Evolutionary conservation across 331 rosid species (phyloP), one percentile per base, ranked within the genome.

Genomic region (Acacia pycnantha): DNA sequence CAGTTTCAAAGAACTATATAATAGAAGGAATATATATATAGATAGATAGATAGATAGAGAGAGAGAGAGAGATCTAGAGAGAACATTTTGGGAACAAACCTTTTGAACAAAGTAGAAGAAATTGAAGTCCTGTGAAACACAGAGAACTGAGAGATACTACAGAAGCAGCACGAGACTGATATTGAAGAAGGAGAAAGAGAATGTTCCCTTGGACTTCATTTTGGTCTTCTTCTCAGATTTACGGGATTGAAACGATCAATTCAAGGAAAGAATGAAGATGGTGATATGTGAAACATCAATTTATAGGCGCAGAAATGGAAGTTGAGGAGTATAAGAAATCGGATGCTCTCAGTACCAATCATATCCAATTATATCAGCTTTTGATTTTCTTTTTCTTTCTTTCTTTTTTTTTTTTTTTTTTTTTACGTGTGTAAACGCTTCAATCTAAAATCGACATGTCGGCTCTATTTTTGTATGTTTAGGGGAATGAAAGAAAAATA

Each of bases 71-170:
- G 29, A 1, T n/a, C n/a, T n/a, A 27, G 29, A 1, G 29, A 2
- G 54, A 54, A 12, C 27, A 47, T 43, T 54, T 13, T 16, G 19
- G 26, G 2, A 5, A 76, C 40, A 46, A 58, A 82, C 85, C 91
- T 89, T 91, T 71, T 90, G 92, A 64, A 87, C 92, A 46, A 91
- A 86, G 82, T 88, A 87, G 90, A 88, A 88, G 85, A 90, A 90
- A 81, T 91, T 90, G 47, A 80, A 85, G 53, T 81, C 81, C 68
- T 77, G 82, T 21, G 93, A 73, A 65, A 43, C 88, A 70, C 88
- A 88, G 0, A 85, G 79, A 73, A 78, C 19, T 0, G 77, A 70
- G 8, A 84, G 50, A 61, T 3, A 77, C 4, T 85, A 81, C 1
- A 88, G 47, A 0, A 84, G 46, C 48, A 90, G 40, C 62, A 90